phyloP scores from a whole-genome alignment of 1,284 basidiomycete genomes.

The Xerocomus amazonicus region DNA sequence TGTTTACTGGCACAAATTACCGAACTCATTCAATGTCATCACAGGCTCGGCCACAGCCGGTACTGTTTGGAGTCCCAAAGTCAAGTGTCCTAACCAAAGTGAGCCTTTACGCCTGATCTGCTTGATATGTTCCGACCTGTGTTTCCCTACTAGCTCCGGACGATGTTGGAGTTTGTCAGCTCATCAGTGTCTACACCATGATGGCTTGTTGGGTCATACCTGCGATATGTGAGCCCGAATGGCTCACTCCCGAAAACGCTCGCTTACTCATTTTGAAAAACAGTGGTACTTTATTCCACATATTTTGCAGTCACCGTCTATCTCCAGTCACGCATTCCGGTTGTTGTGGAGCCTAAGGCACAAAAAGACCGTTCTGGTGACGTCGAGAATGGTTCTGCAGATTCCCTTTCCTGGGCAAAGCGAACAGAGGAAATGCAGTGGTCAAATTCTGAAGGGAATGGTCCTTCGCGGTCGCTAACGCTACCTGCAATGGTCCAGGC shows the following conservation, averaged over 20 bases:
- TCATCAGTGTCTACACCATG: constrained; percentile 49
- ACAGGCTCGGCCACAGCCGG: constrained; percentile 48
- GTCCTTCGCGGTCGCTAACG: constrained; percentile 3
- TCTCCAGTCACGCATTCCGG: constrained; percentile 27
- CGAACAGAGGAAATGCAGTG: constrained; percentile 6
- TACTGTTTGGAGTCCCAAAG: constrained; percentile 40
- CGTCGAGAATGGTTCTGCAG: constrained; percentile 17
- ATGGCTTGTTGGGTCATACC: constrained; percentile 56
- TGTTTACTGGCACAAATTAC: not conserved
- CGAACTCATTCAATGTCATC: not conserved
- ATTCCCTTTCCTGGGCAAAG: constrained; percentile 3
- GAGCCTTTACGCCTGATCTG: constrained; percentile 7
- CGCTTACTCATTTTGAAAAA: constrained; percentile 1
- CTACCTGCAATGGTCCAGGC: constrained; percentile 11
- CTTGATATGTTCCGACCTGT: not conserved
- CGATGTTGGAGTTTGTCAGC: constrained; percentile 43
- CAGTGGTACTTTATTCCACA: constrained; percentile 40
- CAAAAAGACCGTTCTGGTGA: constrained; percentile 8
- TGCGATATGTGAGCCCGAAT: constrained; percentile 41
- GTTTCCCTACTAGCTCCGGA: constrained; percentile 35
- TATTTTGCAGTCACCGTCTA: constrained; percentile 37
- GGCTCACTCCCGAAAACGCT: not conserved
- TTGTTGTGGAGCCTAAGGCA: constrained; percentile 15
- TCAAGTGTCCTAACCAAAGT: constrained; percentile 46
- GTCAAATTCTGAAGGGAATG: not conserved